Evolutionary conservation across 2,329 filamentous ascomycete genomes (phyloP).

Genomic region (Diplodia intermedia): DNA sequence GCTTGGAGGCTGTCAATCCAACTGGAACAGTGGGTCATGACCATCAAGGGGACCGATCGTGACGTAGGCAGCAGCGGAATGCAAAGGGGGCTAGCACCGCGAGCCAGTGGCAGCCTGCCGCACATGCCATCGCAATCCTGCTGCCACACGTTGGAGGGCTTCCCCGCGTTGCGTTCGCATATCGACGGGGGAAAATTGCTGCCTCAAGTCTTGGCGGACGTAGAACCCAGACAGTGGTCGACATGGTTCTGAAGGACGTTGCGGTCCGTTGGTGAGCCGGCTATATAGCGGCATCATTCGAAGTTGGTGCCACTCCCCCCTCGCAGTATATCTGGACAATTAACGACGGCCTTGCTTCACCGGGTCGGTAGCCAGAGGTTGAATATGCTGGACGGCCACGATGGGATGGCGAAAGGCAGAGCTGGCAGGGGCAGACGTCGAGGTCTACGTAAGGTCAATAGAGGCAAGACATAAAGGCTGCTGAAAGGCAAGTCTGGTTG

Average conservation of each 20-base stretch:
- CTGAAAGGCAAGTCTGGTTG: neutral
- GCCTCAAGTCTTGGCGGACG: neutral
- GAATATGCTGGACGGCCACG: neutral
- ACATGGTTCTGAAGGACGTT: neutral
- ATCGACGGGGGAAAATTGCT: slow-evolving; percentile 5
- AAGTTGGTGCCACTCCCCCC: no score
- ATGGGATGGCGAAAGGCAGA: neutral
- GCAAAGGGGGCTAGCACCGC: slow-evolving; percentile 10
- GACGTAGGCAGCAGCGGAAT: slow-evolving; percentile 22
- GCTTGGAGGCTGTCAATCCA: slow-evolving; percentile 9
- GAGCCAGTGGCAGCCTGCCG: slow-evolving; percentile 2
- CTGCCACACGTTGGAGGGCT: neutral
- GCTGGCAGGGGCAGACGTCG: neutral
- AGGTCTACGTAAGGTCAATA: neutral
- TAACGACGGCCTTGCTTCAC: neutral
- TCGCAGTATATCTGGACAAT: neutral
- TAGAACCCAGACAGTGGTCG: neutral
- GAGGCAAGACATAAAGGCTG: neutral
- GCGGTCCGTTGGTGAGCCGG: neutral
- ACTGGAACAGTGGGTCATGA: slow-evolving; percentile 1
- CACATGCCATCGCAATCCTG: slow-evolving; percentile 4
- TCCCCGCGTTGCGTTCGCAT: slow-evolving; percentile 11
- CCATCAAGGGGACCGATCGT: slow-evolving; percentile 7
- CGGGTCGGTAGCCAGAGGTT: neutral
- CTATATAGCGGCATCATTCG: neutral